Base-by-base conservation (phyloP, 192 early-diverging fungal genomes). In the Glomus cerebriforme region DNA sequence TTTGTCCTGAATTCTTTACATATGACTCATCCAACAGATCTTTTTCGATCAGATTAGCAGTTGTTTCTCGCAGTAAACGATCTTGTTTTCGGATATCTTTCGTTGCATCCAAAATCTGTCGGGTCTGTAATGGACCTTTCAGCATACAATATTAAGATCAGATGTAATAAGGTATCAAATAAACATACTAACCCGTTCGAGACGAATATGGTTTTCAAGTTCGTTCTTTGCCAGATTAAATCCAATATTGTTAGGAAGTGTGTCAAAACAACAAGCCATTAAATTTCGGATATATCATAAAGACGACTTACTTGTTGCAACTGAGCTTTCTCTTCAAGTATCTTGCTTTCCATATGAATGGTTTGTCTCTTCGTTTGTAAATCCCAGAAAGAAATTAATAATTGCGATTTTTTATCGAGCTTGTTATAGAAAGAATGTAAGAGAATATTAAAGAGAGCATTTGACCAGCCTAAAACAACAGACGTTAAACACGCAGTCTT, bases 71-170 rank as follows among this genome's bases (percentile, higher is more conserved):
- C 24, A 69, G 34, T 69, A 37, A 37, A 24, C 17, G 67, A 37
- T 45, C 67, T 69, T 69, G 67, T 13, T 69, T 26, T 69, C 67
- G 29, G 32, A 45, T 69, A 69, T 69, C 67, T 37, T 69, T 69
- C 24, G 67, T 69, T 12, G 67, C 67, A 69, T 69, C 67, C 22
- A 37, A 15, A 69, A 69, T 45, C 17, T 69, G 67, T 69, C 32
- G 15, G 39, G 67, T 43, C 67, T 69, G 34, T n/a, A 69, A 69
- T 69, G 34, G 27, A 37, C 39, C 19, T 37, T 37, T 69, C 34
- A 69, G 67, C 35, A 63, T 63, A 63, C 60, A 26, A 63, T 26
- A 27, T 63, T 63, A 27, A 26, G 60, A 63, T 63, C 26, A 26
- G 60, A 37, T 63, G 60, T 63, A 63, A 63, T 63, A 63, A 63